phyloP scores from a whole-genome alignment of 441 rosid genomes.

The Geranium incanum region DNA sequence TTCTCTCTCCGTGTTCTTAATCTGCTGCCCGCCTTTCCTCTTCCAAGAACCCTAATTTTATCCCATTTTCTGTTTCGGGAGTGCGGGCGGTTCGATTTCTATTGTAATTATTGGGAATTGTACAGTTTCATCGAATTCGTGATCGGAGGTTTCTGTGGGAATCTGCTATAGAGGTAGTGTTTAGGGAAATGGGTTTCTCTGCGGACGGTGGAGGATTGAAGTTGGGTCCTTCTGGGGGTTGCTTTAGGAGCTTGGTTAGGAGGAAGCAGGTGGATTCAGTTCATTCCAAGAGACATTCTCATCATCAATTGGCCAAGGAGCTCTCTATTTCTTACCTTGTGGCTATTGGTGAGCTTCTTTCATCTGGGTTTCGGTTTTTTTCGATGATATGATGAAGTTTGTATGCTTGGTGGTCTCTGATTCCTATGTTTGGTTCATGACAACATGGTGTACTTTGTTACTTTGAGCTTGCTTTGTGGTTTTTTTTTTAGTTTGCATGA shows the following conservation, averaged over 20 bases:
- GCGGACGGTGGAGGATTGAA: slow-evolving; percentile 27
- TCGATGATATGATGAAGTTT: not conserved
- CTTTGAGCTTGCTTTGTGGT: not conserved
- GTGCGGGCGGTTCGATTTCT: not conserved
- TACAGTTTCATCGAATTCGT: not conserved
- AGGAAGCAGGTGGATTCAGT: slow-evolving; percentile 89
- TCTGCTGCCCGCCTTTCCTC: not conserved
- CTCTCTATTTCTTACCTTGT: slow-evolving; percentile 68
- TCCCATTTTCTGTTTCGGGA: not conserved
- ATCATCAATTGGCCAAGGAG: slow-evolving; percentile 67
- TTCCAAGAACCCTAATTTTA: not conserved
- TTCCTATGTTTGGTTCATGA: not conserved
- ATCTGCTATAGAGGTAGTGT: not conserved
- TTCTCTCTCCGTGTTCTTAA: no score
- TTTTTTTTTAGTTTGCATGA: not conserved
- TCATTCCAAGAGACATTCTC: slow-evolving; percentile 27
- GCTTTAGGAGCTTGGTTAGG: slow-evolving; percentile 54
- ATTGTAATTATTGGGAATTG: no score
- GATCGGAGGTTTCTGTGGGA: not conserved
- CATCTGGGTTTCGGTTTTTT: not conserved
- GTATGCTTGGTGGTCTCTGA: not conserved
- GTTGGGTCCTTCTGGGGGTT: slow-evolving; percentile 34
- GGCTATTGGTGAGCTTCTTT: slow-evolving; percentile 56
- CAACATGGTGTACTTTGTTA: not conserved
- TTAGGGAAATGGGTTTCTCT: not conserved